phyloP scores from a whole-genome alignment of 2,329 filamentous ascomycete species.

The Pyrenochaeta sp. region DNA sequence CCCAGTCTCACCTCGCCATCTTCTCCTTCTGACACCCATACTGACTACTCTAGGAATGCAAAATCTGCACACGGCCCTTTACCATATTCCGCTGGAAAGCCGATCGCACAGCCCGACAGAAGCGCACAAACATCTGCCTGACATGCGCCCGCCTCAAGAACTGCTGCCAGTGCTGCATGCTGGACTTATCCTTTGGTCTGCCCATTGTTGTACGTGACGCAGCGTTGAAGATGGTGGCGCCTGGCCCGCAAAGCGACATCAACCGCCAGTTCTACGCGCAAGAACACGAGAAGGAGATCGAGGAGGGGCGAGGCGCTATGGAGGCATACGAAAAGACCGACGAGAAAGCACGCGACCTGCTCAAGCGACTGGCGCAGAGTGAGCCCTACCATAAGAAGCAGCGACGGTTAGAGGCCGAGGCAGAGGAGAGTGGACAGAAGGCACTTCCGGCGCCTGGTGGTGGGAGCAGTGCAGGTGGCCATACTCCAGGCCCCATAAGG shows the following conservation, averaged over 20 bases:
- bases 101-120: constrained; percentile 89
- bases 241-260: constrained; percentile 88
- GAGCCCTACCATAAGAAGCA: constrained; percentile 96
- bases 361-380: constrained; percentile 85
- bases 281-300: constrained; percentile 93
- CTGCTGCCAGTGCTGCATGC: constrained; percentile 98
- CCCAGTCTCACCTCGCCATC: constrained; percentile 84
- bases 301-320: constrained; percentile 80
- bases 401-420: constrained; percentile 72
- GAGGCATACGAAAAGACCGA: constrained; percentile 98
- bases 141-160: constrained; percentile 98
- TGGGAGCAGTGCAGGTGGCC: constrained; percentile 34
- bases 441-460: constrained; percentile 52
- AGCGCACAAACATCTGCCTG: constrained; percentile 93
- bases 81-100: constrained; percentile 96
- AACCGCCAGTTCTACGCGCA: constrained; percentile 98
- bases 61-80: constrained; percentile 89
- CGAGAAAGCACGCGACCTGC: constrained; percentile 89
- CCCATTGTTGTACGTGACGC: constrained; percentile 96
- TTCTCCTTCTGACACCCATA: constrained; percentile 65
- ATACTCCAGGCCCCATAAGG: constrained; percentile 7
- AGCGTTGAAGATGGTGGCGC: constrained; percentile 96
- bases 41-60: constrained; percentile 61
- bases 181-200: constrained; percentile 93
- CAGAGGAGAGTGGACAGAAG: constrained; percentile 51